These are phyloP conservation scores for Pseudonectria buxi DNA, from an alignment of 2,329 filamentous ascomycete genomes.

Conservation along the genomic window DNA sequence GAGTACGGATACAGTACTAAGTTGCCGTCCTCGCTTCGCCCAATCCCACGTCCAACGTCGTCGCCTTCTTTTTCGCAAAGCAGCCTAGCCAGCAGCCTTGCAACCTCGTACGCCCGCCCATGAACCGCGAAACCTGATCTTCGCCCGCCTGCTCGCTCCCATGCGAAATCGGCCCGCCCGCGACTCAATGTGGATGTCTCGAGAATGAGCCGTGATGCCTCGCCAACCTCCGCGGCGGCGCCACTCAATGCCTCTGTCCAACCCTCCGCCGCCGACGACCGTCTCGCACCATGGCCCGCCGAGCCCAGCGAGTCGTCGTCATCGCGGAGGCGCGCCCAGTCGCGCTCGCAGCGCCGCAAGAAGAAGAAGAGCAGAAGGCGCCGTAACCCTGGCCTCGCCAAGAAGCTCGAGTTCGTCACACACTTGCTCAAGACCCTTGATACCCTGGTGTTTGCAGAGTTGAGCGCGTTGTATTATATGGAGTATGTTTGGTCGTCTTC, in stretches of 20 bases:
- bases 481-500: slow-evolving; percentile 43
- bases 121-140: background rate
- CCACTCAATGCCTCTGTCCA: slow-evolving; percentile 17
- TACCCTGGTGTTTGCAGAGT: slow-evolving; percentile 56
- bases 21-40: no score
- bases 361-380: slow-evolving; percentile 32
- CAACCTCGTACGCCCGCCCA: no score
- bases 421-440: slow-evolving; percentile 56
- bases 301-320: slow-evolving; percentile 7
- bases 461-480: slow-evolving; percentile 63
- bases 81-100: background rate
- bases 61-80: slow-evolving; percentile 1
- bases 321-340: slow-evolving; percentile 12
- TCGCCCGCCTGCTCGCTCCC: slow-evolving; percentile 11
- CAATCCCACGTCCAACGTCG: background rate
- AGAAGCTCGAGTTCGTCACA: slow-evolving; percentile 54
- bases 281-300: slow-evolving; percentile 10
- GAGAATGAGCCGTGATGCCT: slow-evolving; percentile 48
- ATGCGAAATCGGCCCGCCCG: slow-evolving; percentile 24
- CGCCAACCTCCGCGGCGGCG: slow-evolving; percentile 35
- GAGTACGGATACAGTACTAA: no score
- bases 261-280: slow-evolving; percentile 10
- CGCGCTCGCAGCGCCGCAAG: slow-evolving; percentile 27
- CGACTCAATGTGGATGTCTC: slow-evolving; percentile 27
- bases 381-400: slow-evolving; percentile 38